These are phyloP conservation scores for Collybia sp. DNA, from an alignment of 768 basidiomycete species.

Conservation along the genomic window DNA sequence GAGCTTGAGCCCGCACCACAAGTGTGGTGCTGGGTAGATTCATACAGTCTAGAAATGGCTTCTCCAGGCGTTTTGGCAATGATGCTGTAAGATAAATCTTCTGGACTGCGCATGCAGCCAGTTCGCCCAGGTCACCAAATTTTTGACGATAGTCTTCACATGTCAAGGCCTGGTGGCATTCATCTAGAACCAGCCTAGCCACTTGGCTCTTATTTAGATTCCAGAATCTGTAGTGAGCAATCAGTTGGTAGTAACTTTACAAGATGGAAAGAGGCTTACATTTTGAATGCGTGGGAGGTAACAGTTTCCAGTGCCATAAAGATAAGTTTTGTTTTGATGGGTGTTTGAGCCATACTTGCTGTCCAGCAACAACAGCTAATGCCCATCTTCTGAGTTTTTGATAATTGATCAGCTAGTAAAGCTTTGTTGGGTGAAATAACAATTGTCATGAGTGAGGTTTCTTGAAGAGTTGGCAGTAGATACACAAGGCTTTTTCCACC, in stretches of 20 bases:
- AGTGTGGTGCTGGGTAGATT: background rate
- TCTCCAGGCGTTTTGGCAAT: slow-evolving; percentile 5
- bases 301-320: slow-evolving; percentile 14
- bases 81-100: slow-evolving; percentile 15
- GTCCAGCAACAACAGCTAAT: slow-evolving; percentile 5
- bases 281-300: background rate
- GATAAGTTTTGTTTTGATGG: slow-evolving; percentile 2
- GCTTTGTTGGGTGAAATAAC: slow-evolving; percentile 14
- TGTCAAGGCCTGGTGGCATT: slow-evolving; percentile 11
- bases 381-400: slow-evolving; percentile 1
- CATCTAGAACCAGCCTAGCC: slow-evolving; percentile 10
- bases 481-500: slow-evolving; percentile 16
- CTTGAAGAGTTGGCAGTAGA: slow-evolving; percentile 11
- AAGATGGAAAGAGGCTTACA: background rate
- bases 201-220: background rate
- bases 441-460: slow-evolving; percentile 3
- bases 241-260: background rate
- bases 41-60: slow-evolving; percentile 3
- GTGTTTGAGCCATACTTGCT: background rate
- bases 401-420: slow-evolving; percentile 7
- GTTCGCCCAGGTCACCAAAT: slow-evolving; percentile 3
- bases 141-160: background rate
- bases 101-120: slow-evolving; percentile 5
- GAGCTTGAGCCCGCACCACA: slow-evolving; percentile 4
- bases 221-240: background rate